Evolutionary conservation across 2,329 filamentous ascomycete genomes (phyloP).

Genomic region (Pseudofabraea citricarpa): DNA sequence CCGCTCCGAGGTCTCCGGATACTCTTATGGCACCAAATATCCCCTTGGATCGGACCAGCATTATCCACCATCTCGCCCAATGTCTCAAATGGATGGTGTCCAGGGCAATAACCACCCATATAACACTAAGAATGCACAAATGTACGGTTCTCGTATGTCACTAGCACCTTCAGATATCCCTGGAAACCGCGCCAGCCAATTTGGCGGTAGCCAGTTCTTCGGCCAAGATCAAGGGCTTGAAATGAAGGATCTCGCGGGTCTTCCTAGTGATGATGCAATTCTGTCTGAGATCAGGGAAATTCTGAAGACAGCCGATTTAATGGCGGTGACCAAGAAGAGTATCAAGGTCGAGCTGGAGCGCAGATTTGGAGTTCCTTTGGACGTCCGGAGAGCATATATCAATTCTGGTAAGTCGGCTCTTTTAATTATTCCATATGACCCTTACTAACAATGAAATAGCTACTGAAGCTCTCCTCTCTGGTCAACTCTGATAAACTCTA

Average conservation of each 20-base stretch:
- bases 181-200: conserved; percentile 37
- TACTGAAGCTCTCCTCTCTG: conserved; percentile 74
- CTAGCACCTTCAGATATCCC: conserved; percentile 67
- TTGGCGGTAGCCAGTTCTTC: conserved; percentile 44
- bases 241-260: conserved; percentile 63
- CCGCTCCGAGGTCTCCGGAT: conserved; percentile 84
- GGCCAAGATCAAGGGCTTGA: conserved; percentile 56
- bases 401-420: conserved; percentile 67
- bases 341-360: conserved; percentile 91
- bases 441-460: conserved; percentile 41
- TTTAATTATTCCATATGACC: conserved; percentile 2
- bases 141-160: conserved; percentile 64
- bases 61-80: conserved; percentile 48
- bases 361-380: conserved; percentile 80
- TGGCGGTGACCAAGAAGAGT: conserved; percentile 98
- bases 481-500: conserved; percentile 45
- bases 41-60: conserved; percentile 64
- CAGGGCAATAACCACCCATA: conserved; percentile 16
- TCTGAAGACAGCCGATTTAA: conserved; percentile 83
- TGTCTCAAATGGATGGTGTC: conserved; percentile 31
- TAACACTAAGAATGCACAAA: conserved; percentile 25
- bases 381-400: conserved; percentile 88
- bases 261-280: conserved; percentile 86
- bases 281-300: conserved; percentile 94
- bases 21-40: conserved; percentile 88